Conservation (phyloP, 2,329 filamentous ascomycete genomes). For the Fusarium cicatricum region DNA sequence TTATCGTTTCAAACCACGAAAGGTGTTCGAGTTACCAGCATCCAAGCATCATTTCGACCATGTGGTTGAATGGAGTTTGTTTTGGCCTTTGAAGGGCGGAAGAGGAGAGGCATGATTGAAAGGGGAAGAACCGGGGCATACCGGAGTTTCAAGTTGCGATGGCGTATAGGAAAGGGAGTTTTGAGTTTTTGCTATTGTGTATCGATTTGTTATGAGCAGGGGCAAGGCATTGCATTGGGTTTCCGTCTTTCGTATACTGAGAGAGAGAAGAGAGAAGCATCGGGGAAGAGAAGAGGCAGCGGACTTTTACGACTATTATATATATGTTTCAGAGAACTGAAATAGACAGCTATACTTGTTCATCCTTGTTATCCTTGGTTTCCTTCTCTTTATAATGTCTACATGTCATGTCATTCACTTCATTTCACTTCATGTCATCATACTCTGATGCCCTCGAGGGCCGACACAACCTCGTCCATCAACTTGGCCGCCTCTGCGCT, state of each 20-base stretch:
- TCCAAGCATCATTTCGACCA: slow-evolving; percentile 28
- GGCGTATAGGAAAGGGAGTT: slow-evolving; percentile 34
- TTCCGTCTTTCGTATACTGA: slow-evolving; percentile 20
- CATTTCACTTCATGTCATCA: slow-evolving; percentile 16
- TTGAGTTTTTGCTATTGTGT: slow-evolving; percentile 32
- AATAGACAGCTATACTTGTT: slow-evolving; percentile 33
- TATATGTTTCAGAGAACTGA: slow-evolving; percentile 35
- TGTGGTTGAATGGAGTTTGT: slow-evolving; percentile 25
- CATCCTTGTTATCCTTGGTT: slow-evolving; percentile 4
- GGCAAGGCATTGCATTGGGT: slow-evolving; percentile 26
- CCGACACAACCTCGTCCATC: slow-evolving; percentile 54
- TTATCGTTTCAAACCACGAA: slow-evolving; percentile 20
- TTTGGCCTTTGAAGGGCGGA: slow-evolving; percentile 10
- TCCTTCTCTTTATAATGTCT: not conserved
- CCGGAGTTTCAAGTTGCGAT: slow-evolving; percentile 33
- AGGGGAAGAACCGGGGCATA: slow-evolving; percentile 23
- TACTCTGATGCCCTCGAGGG: slow-evolving; percentile 49
- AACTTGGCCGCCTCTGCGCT: slow-evolving; percentile 49
- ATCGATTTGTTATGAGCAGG: slow-evolving; percentile 21
- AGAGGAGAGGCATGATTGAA: slow-evolving; percentile 12
- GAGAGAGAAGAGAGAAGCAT: slow-evolving; percentile 17
- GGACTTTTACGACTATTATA: slow-evolving; percentile 34
- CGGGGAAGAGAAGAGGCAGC: slow-evolving; percentile 24
- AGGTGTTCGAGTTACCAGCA: slow-evolving; percentile 20
- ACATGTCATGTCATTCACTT: not conserved